Conservation (phyloP, 23 red algal genomes). For the Gracilaria gracilis region DNA sequence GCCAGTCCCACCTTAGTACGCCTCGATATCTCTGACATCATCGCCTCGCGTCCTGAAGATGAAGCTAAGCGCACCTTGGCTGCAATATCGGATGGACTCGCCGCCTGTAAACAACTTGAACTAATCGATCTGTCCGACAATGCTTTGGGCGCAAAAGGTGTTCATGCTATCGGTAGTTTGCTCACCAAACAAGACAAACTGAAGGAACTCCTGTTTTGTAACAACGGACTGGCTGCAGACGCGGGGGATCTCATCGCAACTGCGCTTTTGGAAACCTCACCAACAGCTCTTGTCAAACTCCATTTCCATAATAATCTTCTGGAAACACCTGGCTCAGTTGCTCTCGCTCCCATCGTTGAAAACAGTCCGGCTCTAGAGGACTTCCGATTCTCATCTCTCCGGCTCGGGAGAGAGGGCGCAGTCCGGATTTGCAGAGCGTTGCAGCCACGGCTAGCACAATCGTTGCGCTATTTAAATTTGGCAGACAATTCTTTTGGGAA, state of each 20-base stretch:
- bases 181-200: constrained; percentile 53
- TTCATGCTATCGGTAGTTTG: constrained; percentile 66
- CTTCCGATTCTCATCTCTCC: constrained; percentile 81
- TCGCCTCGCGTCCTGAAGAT: constrained; percentile 72
- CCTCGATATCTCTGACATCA: constrained; percentile 71
- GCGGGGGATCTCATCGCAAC: constrained; percentile 72
- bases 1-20: constrained; percentile 36
- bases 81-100: constrained; percentile 53
- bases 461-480: constrained; percentile 72
- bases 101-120: constrained; percentile 40
- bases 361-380: constrained; percentile 69
- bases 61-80: constrained; percentile 69
- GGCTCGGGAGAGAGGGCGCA: constrained; percentile 65
- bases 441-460: constrained; percentile 38
- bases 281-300: constrained; percentile 48
- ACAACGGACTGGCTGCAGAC: constrained; percentile 96
- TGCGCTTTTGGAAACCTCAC: constrained; percentile 52
- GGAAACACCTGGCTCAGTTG: constrained; percentile 76
- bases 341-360: constrained; percentile 85
- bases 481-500: constrained; percentile 88
- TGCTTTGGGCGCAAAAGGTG: constrained; percentile 91
- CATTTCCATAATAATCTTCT: constrained; percentile 96
- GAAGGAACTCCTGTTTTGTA: constrained; percentile 67
- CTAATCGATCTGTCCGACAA: constrained; percentile 90
- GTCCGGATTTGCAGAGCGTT: constrained; percentile 66